Evolutionary conservation across 441 rosid genomes (phyloP), one percentile per base, ranked within the genome.

Genomic region (Flueggea neowawraea): DNA sequence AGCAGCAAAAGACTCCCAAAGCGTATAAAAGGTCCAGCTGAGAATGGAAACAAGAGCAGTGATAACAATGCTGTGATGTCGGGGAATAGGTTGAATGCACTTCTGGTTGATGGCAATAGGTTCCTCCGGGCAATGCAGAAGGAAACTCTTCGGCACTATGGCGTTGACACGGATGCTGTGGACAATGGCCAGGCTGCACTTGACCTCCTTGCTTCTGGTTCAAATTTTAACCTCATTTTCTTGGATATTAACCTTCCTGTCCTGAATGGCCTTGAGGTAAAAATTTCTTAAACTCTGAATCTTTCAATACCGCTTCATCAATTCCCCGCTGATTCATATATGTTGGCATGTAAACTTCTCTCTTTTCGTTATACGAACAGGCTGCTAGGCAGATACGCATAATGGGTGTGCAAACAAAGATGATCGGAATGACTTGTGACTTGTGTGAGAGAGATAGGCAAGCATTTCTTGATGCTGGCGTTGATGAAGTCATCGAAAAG

Each of bases 171-270:
- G 53, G 73, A 77, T 15, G 78, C 67, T 1, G 89, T 73, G 3
- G 60, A 32, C 3, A 82, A 86, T 28, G 95, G 91, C 15, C 72
- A 76, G 67, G 86, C 79, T 71, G 93, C 93, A 4, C 69, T 86
- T 0, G 83, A 81, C 12, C 65, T 73, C 32, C 82, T 82, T 64
- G 69, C 67, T 39, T 73, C 84, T 0, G 90, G 92, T 4, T 67
- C 72, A 52, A 61, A 49, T 52, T 90, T 84, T 54, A 82, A 83
- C 64, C 81, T 88, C 49, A 83, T 86, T 54, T 63, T 90, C 67
- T 82, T 84, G 85, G 91, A 86, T n/a, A n/a, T 73, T 74, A n/a
- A 73, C 31, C 80, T 84, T 91, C 95, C 95, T 10, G 16, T 83
- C 71, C 78, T 86, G 84, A 75, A 84, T 39, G 95, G 91, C 64